Evolutionary conservation across 495 filamentous ascomycete genomes (phyloP), one percentile per base, ranked within the genome.

Genomic region (Hypoxylon intermedium): DNA sequence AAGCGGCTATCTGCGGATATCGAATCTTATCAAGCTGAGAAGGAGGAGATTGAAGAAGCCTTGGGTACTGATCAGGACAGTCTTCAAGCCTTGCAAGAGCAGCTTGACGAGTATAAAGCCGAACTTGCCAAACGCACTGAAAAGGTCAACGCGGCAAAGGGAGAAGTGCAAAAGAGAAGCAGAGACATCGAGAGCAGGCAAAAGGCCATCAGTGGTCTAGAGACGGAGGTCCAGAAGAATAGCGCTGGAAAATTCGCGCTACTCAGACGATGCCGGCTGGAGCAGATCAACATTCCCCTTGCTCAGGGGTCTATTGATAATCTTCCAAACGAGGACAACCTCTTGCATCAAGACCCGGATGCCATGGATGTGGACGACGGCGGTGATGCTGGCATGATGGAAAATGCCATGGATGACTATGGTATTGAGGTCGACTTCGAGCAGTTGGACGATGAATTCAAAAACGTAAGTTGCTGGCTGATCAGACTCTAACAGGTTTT

Each of bases 391-490:
- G 83, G 89, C 12, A 65, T 78, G 12, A 75, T 82, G 50, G 78
- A 75, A 9, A 75, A 77, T 26, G 74, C 79, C 37, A 69, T 83
- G 69, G 85, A 93, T 64, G 91, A 97, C 71, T 94, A 96, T 68
- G 95, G 95, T 47, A 96, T 99, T 55, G 89, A 94, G 57, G 80
- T 95, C 48, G 86, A 96, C 72, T 99, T 95, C 75, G 86, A 90
- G 45, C 83, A 85, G 44, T 83, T 99, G 2, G 90, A 92, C 58
- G 90, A 93, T 19, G 91, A 95, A 13, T 79, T 97, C 9, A 90
- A 89, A 74, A 84, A 88, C 68, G 90, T 90, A 75, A 68, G 85
- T 74, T 41, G 19, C 23, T 26, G 21, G 19, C 24, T 41, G 28
- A 53, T 37, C 31, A 55, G 44, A 48, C 44, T 36, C 33, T 51